A percentile compares a stretch with the other conserved stretches of the same genome.
Evolutionary conservation across 1,284 basidiomycete genomes (phyloP).

Genomic region (Ustilago xerochloae): DNA sequence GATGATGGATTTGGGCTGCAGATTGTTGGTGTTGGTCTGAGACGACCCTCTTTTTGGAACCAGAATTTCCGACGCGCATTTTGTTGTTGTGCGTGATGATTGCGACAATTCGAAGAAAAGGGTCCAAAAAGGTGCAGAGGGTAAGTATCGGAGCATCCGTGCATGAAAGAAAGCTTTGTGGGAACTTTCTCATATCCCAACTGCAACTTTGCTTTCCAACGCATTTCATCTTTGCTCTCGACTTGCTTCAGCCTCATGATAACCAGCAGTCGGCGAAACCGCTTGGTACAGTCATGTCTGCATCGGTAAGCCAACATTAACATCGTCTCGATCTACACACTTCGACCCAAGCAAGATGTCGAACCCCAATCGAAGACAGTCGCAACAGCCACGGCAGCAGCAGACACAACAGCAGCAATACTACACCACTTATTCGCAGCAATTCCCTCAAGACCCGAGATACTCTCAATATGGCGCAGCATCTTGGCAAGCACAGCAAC

Average conservation of each 20-base stretch:
- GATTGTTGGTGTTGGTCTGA: neutral
- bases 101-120: no score
- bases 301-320: neutral
- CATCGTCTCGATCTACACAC: neutral
- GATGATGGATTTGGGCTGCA: neutral
- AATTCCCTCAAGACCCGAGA: slow-evolving; percentile 9
- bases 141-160: neutral
- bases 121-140: neutral
- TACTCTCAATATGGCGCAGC: slow-evolving; percentile 9
- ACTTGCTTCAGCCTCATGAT: no score
- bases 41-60: neutral
- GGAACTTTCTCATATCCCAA: no score
- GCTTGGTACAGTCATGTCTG: slow-evolving; percentile 14
- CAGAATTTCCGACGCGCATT: slow-evolving; percentile 1
- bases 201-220: no score
- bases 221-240: neutral
- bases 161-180: neutral
- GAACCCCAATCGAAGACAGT: slow-evolving; percentile 12
- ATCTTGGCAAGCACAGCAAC: slow-evolving; percentile 13
- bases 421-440: slow-evolving; percentile 5
- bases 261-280: neutral
- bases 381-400: slow-evolving; percentile 23
- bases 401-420: slow-evolving; percentile 2
- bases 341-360: slow-evolving; percentile 16
- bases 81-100: neutral